These are phyloP conservation scores for Chlamydomonas sp. DNA, from an alignment of 139 green algal genomes.

Conservation along the genomic window DNA sequence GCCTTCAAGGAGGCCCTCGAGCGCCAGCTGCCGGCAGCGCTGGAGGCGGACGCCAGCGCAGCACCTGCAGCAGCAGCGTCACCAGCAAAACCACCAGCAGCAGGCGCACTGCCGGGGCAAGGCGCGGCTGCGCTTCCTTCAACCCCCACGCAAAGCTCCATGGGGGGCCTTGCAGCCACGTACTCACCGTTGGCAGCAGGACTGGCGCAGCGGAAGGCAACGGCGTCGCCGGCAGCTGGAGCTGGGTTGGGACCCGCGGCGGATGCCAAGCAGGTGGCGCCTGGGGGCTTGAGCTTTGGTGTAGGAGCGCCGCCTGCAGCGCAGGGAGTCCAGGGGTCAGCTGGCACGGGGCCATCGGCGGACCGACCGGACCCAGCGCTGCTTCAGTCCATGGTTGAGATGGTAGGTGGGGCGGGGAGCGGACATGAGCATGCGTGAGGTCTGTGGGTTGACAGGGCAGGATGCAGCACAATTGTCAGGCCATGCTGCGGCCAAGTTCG, in stretches of 20 bases:
- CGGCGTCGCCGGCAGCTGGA: too few species aligned
- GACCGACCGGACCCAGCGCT: neutral
- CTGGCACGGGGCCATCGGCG: neutral
- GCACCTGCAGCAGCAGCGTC: neutral
- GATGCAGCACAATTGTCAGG: neutral
- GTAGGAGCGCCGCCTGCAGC: too few species aligned
- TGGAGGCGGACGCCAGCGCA: neutral
- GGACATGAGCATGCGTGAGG: neutral
- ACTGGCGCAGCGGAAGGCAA: too few species aligned
- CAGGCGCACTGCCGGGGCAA: neutral
- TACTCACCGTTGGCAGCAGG: too few species aligned
- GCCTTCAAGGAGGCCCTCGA: slow-evolving; percentile 38
- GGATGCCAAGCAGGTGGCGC: too few species aligned
- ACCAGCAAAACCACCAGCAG: slow-evolving; percentile 4
- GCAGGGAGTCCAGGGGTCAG: neutral
- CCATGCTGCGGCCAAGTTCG: slow-evolving; percentile 3
- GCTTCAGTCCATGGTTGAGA: slow-evolving; percentile 28
- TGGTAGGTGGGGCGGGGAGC: slow-evolving; percentile 9
- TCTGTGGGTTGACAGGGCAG: neutral
- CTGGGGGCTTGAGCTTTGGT: too few species aligned
- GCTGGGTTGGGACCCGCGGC: too few species aligned
- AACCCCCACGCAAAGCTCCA: too few species aligned
- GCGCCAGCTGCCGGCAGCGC: slow-evolving; percentile 3
- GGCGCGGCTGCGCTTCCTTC: too few species aligned
- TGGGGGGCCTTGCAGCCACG: too few species aligned